Base-by-base conservation (phyloP, 306 rosid species). In the Betula pendula region DNA sequence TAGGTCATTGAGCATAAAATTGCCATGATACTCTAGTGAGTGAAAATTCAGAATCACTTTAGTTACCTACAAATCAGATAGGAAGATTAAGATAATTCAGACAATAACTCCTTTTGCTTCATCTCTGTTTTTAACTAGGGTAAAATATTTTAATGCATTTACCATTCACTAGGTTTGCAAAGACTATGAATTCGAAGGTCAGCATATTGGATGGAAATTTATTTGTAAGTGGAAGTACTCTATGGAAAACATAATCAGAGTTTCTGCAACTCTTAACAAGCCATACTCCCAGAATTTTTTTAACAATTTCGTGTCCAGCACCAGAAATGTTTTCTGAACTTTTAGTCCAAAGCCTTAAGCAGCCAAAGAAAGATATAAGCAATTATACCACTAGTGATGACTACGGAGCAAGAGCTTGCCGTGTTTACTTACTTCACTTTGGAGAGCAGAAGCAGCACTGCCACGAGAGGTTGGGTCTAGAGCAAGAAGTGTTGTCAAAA, bases 401-500 rank as follows among this genome's bases (percentile, higher is more conserved):
- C 17, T 20, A 44, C n/a, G 22, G 51, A 42, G n/a, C 24, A 24
- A 44, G 71, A 47, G 53, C 10, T 62, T n/a, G 44, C 17, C 31
- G 20, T 68, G 40, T 62, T 42, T 79, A 81, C 83, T 80, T 67
- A 77, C 90, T 11, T 84, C 79, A 69, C 76, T 77, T 66, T 71
- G 73, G 73, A 87, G 87, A 47, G 83, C 85, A 59, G 86, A 77
- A 19, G 87, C 44, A 31, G 88, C 85, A 74, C 49, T 73, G 70
- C 90, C 90, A 31, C 90, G 90, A 47, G 66, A 38, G 72, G 72
- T 75, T 0, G 88, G 90, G 35, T 84, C 79, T 38, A 87, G 73
- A 8, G 84, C 82, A 33, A 87, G 87, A 82, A 87, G 88, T 74
- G 82, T 75, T 17, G 70, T 84, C 79, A 82, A 52, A 52, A 87